Conservation (phyloP, 257 asterid genomes). For the Przewalskia tangutica region DNA sequence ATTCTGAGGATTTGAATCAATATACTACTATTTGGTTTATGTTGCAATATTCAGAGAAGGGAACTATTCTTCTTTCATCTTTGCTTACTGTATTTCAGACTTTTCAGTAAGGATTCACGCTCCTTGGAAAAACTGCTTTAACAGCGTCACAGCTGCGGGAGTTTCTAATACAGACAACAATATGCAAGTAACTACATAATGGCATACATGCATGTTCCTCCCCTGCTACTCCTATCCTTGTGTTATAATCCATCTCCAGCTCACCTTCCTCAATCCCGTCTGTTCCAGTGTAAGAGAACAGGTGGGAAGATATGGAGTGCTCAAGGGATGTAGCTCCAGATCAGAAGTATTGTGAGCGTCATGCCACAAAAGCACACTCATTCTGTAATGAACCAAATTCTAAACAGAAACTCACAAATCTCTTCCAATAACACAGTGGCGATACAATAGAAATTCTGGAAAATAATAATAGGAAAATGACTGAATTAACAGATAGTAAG, state of each 20-base stretch:
- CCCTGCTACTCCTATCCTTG: slow-evolving; percentile 30
- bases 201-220: slow-evolving; percentile 36
- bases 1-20: neutral
- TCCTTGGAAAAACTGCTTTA: neutral
- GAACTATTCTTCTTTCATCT: neutral
- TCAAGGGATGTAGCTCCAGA: neutral
- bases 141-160: neutral
- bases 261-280: slow-evolving; percentile 20
- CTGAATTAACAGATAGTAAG: too few relatives aligned
- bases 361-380: neutral
- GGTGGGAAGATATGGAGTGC: neutral
- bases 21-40: neutral
- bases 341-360: neutral
- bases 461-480: too few relatives aligned
- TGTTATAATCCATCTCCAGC: slow-evolving; percentile 6
- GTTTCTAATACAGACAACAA: slow-evolving; percentile 2
- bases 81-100: neutral
- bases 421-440: too few relatives aligned
- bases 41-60: neutral
- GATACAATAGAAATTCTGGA: too few relatives aligned
- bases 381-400: too few relatives aligned
- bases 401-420: too few relatives aligned
- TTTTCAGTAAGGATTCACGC: neutral
- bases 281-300: neutral
- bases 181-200: slow-evolving; percentile 32